Evolutionary conservation across 129 eudicot genomes (phyloP).

Genomic region (Cynara cardunculus): DNA sequence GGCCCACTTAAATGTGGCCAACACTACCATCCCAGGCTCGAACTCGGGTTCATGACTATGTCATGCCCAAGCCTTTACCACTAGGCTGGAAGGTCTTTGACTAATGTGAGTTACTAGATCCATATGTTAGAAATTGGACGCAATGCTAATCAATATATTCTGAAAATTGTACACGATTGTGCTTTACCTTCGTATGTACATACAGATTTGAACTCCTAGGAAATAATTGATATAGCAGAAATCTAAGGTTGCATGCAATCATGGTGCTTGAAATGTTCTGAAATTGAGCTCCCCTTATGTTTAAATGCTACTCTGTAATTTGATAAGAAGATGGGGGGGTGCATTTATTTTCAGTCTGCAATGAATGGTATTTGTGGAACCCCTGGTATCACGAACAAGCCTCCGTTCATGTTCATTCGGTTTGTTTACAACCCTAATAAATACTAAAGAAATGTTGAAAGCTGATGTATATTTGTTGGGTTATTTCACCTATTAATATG

Average conservation of each 20-base stretch:
- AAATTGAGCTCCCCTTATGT: background rate
- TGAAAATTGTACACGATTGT: background rate
- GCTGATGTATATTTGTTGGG: background rate
- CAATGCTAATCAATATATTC: background rate
- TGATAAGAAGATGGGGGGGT: background rate
- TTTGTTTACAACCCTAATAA: too few species aligned
- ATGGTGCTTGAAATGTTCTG: background rate
- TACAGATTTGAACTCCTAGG: conserved; percentile 3
- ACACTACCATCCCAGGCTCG: too few species aligned
- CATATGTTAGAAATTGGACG: background rate
- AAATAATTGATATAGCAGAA: background rate
- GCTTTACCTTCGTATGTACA: background rate
- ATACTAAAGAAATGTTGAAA: background rate
- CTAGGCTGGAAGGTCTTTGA: too few species aligned
- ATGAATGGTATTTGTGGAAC: background rate
- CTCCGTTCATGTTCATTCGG: too few species aligned
- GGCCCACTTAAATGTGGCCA: too few species aligned
- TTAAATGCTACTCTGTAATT: background rate
- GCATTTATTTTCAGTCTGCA: background rate
- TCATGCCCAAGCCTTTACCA: too few species aligned
- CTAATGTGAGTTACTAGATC: conserved; percentile 22
- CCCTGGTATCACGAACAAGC: too few species aligned
- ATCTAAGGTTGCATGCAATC: background rate
- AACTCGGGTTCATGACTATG: too few species aligned
- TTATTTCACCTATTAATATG: background rate